A percentile compares a stretch with the other conserved stretches of the same genome.
Conservation (phyloP, 1,139 yeast species). For the Geotrichum carabidarum region DNA sequence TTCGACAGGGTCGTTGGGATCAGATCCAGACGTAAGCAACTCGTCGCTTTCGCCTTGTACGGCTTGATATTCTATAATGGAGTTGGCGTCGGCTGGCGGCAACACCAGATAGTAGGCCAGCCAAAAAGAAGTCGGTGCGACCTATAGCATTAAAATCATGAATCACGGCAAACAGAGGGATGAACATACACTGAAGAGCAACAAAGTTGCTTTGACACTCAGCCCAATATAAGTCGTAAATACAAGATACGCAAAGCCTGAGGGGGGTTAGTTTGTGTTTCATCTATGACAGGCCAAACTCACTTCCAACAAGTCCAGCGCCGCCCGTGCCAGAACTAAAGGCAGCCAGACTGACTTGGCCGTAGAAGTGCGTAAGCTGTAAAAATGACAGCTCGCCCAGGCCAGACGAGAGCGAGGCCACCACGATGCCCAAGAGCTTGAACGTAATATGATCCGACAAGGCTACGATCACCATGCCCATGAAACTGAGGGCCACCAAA, state of each 20-base stretch:
- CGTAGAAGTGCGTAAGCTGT: conserved; percentile 65
- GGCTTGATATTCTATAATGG: conserved; percentile 17
- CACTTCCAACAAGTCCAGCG: conserved; percentile 81
- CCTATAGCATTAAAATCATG: conserved; percentile 12
- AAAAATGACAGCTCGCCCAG: conserved; percentile 85
- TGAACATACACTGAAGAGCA: conserved; percentile 41
- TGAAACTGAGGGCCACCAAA: conserved; percentile 56
- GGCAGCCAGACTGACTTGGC: conserved; percentile 61
- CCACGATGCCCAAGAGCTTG: conserved; percentile 62
- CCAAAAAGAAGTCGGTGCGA: conserved; percentile 45
- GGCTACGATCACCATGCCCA: conserved; percentile 74
- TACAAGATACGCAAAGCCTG: conserved; percentile 44
- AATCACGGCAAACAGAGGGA: background rate
- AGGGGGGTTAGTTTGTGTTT: conserved; percentile 10
- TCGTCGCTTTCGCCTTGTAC: background rate
- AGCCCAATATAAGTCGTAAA: conserved; percentile 52
- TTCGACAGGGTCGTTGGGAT: background rate
- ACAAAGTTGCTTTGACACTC: conserved; percentile 44
- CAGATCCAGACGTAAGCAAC: background rate
- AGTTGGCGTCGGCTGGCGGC: conserved; percentile 29
- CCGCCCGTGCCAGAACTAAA: conserved; percentile 95
- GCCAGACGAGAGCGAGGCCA: conserved; percentile 84
- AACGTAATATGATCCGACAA: conserved; percentile 35
- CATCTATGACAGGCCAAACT: background rate
- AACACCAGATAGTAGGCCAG: conserved; percentile 37